Evolutionary conservation across 495 filamentous ascomycete genomes (phyloP), one percentile per base, ranked within the genome.

Genomic region (Penicillium robsamsonii): DNA sequence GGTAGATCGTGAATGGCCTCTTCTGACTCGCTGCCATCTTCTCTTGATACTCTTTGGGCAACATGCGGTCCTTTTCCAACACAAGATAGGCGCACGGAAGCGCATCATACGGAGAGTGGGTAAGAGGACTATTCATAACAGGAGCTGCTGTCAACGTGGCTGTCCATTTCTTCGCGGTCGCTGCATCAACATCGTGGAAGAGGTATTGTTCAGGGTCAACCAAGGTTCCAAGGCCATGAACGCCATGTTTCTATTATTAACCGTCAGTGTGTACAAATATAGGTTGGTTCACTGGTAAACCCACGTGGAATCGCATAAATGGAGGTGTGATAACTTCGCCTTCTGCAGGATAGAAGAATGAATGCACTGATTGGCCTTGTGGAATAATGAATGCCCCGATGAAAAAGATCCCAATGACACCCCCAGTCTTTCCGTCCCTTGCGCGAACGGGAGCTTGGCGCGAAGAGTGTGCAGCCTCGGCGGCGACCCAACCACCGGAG

Each of bases 31-130:
- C 53, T 5, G 70, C 44, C 70, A 73, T 73, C 11, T 33, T 41
- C 35, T 73, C 67, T 35, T 73, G 69, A 40, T 69, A 70, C 17
- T 57, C 58, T 46, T 58, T 58, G 0, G 63, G 60, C 18, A 70
- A 20, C 4, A 49, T 62, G 1, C 24, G 20, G 49, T 75, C 71
- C 0, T 57, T 51, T n/a, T 72, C 69, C 1, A 65, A 29, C 15
- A 71, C 58, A 42, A 73, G 31, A 55, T 74, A 76, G 3, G 70
- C 68, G 48, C 68, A 72, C 0, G 71, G 73, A 11, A 76, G 42
- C 0, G 43, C 46, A 17, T 55, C 38, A 46, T 74, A 76, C 2
- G 66, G 57, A 52, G 74, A 59, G 42, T 74, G 69, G 3, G 67
- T 70, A 2, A 76, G 53, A 22, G 46, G 51, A 2, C 57, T 65